Conservation (phyloP, 148 eudicot species). For the Chenopodium album region DNA sequence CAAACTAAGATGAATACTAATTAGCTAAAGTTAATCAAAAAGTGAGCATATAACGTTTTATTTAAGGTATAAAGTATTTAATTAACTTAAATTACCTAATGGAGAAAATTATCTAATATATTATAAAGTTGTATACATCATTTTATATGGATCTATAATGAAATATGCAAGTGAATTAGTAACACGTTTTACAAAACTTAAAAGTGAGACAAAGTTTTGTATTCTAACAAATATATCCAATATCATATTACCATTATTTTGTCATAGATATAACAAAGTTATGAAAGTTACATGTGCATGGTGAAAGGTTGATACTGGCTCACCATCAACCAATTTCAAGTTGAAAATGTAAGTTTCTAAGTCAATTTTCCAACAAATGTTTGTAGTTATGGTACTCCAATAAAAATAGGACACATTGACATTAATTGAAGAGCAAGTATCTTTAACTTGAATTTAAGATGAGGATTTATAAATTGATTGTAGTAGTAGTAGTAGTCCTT, state of each 20-base stretch:
- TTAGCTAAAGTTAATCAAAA: background rate
- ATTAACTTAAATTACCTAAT: no score
- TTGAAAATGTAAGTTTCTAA: background rate
- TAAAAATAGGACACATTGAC: background rate
- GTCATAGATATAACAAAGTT: background rate
- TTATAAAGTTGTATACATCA: no score
- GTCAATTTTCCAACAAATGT: background rate
- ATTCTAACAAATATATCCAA: no score
- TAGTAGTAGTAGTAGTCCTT: background rate
- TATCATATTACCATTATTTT: background rate
- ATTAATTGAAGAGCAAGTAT: conserved; percentile 1
- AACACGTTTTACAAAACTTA: no score
- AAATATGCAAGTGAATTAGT: no score
- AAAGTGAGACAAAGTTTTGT: no score
- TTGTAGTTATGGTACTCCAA: background rate
- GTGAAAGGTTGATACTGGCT: background rate
- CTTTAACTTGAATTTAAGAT: background rate
- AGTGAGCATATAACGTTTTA: no score
- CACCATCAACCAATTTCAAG: background rate
- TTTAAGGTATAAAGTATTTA: no score
- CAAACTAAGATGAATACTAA: background rate
- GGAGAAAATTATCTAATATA: no score
- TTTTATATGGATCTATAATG: no score
- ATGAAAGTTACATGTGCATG: background rate
- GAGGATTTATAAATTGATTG: background rate